Evolutionary conservation across 371 early-diverging fungal genomes (phyloP).

Genomic region (Aphelidium insulamus): DNA sequence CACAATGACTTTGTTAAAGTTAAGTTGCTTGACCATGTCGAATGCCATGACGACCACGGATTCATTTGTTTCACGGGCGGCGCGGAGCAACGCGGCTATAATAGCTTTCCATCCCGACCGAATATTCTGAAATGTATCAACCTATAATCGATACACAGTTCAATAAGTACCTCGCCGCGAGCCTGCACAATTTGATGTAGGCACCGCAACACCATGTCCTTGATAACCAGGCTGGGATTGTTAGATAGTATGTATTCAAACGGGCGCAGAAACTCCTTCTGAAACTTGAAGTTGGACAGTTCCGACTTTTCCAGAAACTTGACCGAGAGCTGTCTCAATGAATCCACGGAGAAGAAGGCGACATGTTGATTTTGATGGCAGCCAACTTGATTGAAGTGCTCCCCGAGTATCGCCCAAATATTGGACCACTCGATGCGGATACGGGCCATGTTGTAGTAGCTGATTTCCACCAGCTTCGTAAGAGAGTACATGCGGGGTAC

Average conservation of each 20-base stretch:
- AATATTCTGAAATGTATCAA: no score
- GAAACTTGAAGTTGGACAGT: constrained; percentile 81
- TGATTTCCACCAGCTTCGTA: constrained; percentile 76
- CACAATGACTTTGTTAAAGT: constrained; percentile 40
- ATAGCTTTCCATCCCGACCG: constrained; percentile 81
- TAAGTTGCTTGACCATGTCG: constrained; percentile 37
- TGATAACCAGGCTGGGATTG: constrained; percentile 47
- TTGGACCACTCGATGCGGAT: constrained; percentile 91
- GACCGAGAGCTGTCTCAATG: constrained; percentile 75
- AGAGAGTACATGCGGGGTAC: constrained; percentile 68
- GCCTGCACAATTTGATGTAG: constrained; percentile 73
- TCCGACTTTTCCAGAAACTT: constrained; percentile 87
- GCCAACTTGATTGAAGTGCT: constrained; percentile 76
- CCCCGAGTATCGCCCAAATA: constrained; percentile 78
- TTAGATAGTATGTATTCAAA: constrained; percentile 64
- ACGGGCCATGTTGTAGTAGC: constrained; percentile 91
- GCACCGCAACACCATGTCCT: constrained; percentile 80
- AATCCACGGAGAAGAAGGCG: constrained; percentile 74
- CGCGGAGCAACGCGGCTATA: constrained; percentile 44
- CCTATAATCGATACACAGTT: no score
- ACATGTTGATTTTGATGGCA: constrained; percentile 67
- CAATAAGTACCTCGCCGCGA: constrained; percentile 16
- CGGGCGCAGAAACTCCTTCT: constrained; percentile 80
- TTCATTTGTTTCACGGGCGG: constrained; percentile 21
- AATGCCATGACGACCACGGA: constrained; percentile 37